Evolutionary conservation across 345 rosid genomes (phyloP), one percentile per base, ranked within the genome.

Genomic region (Brassica juncea): DNA sequence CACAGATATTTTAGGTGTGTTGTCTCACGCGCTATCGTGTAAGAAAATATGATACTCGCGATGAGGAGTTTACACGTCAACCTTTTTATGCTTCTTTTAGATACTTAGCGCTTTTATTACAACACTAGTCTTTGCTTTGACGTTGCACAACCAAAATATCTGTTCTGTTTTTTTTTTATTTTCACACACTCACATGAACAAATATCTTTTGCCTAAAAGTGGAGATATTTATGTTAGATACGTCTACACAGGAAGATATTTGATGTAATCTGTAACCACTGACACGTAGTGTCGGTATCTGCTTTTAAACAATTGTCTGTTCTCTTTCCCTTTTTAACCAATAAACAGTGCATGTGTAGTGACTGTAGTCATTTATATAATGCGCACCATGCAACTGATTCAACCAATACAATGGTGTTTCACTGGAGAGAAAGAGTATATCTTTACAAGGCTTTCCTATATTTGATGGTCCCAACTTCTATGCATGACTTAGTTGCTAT

Each of bases 141-240:
- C 64, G 19, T 44, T 61, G 28, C 66, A 64, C 54, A 71, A 71
- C 76, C 16, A 52, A 77, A 71, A 71, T 77, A 71, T 77, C 81
- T 75, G 0, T 21, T 25, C 37, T 37, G 35, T 30, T 5, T 31
- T 3, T 63, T 34, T 32, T 6, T 12, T 62, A 9, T n/a, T 15
- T n/a, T 23, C 25, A 23, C 12, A 8, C 14, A 23, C 30, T 11
- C 62, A 69, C 74, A 47, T 49, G 54, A 61, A 77, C 7, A 77
- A 69, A 70, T 77, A 77, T 77, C 75, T 70, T 61, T 68, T 34
- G 70, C 55, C 64, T 62, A 31, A 32, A 68, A 31, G 14, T 30
- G 37, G 35, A 60, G 80, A 76, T 76, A 76, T 76, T 76, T 39
- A 61, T 44, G n/a, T 44, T 12, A 19, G 80, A 76, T 68, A 76